Percentiles rank a stretch among this genome's conserved stretches.
These are phyloP conservation scores for Leptosphaerulina australis DNA, from an alignment of 2,329 filamentous ascomycete genomes.

Conservation along the genomic window DNA sequence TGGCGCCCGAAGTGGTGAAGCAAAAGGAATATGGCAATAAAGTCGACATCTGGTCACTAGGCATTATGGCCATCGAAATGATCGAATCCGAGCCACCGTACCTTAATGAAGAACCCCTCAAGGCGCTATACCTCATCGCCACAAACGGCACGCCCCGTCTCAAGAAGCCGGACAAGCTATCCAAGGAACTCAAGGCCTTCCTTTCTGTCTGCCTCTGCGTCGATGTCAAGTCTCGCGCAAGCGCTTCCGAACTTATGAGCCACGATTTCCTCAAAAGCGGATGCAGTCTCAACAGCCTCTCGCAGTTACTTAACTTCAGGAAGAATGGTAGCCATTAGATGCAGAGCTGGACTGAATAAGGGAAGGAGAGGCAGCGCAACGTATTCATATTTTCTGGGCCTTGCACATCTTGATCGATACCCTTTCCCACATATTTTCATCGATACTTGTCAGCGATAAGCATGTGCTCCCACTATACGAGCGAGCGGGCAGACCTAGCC, in stretches of 20 bases:
- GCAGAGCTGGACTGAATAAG: background rate
- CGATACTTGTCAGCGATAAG: constrained; percentile 13
- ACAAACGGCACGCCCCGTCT: constrained; percentile 95
- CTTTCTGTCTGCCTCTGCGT: constrained; percentile 95
- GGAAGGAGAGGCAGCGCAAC: constrained; percentile 1
- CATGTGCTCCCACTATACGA: constrained; percentile 6
- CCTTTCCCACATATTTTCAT: constrained; percentile 33
- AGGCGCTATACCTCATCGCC: constrained; percentile 95
- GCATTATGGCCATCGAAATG: constrained; percentile 99
- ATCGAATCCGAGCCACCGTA: constrained; percentile 98
- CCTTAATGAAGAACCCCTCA: constrained; percentile 95
- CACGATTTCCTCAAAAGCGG: constrained; percentile 96
- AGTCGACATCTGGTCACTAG: constrained; percentile 98
- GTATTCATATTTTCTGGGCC: constrained; percentile 12
- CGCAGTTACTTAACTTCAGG: constrained; percentile 82
- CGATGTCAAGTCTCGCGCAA: constrained; percentile 92
- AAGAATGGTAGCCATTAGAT: constrained; percentile 67
- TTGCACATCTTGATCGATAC: constrained; percentile 39
- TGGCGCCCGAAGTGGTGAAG: constrained; percentile 99
- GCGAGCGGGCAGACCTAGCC: background rate
- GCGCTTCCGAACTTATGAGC: constrained; percentile 83
- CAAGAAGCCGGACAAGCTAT: constrained; percentile 98
- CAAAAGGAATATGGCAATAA: constrained; percentile 99
- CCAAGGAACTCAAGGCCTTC: constrained; percentile 97
- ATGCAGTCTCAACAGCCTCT: constrained; percentile 79